These are phyloP conservation scores for Piper betle DNA, from an alignment of 164 flowering plant species.

Conservation along the genomic window DNA sequence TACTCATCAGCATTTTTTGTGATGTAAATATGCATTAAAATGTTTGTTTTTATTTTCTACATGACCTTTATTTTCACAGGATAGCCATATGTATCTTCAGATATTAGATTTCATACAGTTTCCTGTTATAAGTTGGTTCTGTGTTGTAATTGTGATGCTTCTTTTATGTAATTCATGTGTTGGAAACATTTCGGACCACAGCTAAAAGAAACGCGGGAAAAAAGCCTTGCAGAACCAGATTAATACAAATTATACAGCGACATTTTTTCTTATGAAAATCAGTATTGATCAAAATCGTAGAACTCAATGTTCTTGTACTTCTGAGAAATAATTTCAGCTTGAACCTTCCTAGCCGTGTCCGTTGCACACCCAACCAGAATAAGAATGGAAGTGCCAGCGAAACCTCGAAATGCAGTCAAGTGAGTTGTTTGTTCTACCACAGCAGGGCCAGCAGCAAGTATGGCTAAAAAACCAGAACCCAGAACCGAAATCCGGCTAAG, in stretches of 20 bases:
- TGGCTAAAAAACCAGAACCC: constrained; percentile 85
- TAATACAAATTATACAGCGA: neutral
- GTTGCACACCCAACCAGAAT: constrained; percentile 99
- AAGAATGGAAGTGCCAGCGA: constrained; percentile 96
- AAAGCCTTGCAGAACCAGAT: neutral
- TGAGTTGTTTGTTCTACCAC: constrained; percentile 82
- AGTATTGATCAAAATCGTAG: constrained; percentile 43
- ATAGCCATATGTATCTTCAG: too few species aligned
- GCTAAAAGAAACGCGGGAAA: neutral
- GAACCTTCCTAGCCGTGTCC: constrained; percentile 95
- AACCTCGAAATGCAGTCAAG: constrained; percentile 90
- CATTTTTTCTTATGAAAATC: neutral
- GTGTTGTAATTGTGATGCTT: too few species aligned
- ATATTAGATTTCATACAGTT: too few species aligned
- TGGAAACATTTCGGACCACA: neutral
- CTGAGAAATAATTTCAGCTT: constrained; percentile 96
- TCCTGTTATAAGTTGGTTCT: too few species aligned
- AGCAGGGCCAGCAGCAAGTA: constrained; percentile 94
- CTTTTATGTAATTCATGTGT: too few species aligned
- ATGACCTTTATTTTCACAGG: neutral
- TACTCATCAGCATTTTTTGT: neutral
- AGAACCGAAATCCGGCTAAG: constrained; percentile 95
- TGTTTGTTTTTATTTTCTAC: too few species aligned
- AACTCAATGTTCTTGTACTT: constrained; percentile 95
- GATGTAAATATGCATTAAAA: neutral